These are phyloP conservation scores for Porphyrellus sp. DNA, from an alignment of 1,284 basidiomycete genomes.

Conservation along the genomic window DNA sequence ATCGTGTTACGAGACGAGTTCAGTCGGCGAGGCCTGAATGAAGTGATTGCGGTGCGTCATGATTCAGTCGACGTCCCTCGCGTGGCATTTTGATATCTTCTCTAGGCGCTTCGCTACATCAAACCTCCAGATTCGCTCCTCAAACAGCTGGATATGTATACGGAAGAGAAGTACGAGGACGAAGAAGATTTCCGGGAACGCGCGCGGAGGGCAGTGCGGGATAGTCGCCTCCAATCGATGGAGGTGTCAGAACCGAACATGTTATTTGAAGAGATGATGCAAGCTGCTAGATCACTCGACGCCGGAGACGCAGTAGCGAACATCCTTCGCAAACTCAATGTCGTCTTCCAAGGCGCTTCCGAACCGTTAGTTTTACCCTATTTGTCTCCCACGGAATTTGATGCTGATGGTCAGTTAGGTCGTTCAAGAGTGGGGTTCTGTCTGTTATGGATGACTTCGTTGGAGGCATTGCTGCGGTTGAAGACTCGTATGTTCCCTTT, in stretches of 20 bases:
- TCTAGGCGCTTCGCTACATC: slow-evolving; percentile 68
- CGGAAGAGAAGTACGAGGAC: slow-evolving; percentile 87
- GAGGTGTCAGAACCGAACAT: slow-evolving; percentile 48
- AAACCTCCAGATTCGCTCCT: slow-evolving; percentile 72
- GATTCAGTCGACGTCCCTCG: background rate
- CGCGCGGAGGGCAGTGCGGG: slow-evolving; percentile 44
- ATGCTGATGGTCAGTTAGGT: slow-evolving; percentile 39
- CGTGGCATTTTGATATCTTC: background rate
- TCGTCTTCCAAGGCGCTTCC: slow-evolving; percentile 58
- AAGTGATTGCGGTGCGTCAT: slow-evolving; percentile 71
- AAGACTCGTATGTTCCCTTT: slow-evolving; percentile 50
- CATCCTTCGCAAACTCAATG: slow-evolving; percentile 38
- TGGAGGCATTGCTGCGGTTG: slow-evolving; percentile 58
- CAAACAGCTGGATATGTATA: slow-evolving; percentile 77
- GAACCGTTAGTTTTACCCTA: slow-evolving; percentile 51
- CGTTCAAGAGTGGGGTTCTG: slow-evolving; percentile 61
- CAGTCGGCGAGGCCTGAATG: slow-evolving; percentile 75
- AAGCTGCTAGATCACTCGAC: slow-evolving; percentile 46
- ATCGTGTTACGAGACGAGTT: slow-evolving; percentile 80
- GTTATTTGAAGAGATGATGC: slow-evolving; percentile 54
- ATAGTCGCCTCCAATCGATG: slow-evolving; percentile 36
- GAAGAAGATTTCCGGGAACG: slow-evolving; percentile 78
- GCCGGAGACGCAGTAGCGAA: slow-evolving; percentile 16
- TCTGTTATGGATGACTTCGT: slow-evolving; percentile 66
- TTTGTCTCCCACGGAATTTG: background rate